A percentile compares a stretch with the other conserved stretches of the same genome.
Evolutionary conservation across 2,329 filamentous ascomycete genomes (phyloP).

Genomic region (Colletotrichum tropicale): DNA sequence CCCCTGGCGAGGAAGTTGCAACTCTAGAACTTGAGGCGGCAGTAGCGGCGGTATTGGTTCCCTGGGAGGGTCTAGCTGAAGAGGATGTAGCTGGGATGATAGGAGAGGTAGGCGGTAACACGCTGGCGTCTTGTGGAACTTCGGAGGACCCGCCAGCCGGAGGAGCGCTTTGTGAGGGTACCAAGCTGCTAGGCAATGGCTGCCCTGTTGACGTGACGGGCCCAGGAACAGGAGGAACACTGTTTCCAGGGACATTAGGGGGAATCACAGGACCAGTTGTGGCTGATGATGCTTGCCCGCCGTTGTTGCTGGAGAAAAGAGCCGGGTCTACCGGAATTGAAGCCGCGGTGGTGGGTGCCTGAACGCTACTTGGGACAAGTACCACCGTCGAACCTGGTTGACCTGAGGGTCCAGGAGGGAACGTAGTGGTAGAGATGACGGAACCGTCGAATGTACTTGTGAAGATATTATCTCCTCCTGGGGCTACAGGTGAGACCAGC

Average conservation of each 20-base stretch:
- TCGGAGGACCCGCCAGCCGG: background rate
- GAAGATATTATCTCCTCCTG: background rate
- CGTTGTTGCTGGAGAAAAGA: background rate
- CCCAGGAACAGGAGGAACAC: background rate
- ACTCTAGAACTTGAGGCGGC: background rate
- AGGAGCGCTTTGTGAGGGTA: background rate
- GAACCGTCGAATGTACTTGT: background rate
- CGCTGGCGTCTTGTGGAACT: background rate
- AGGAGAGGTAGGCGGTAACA: background rate
- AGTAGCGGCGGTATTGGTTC: background rate
- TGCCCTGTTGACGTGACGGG: background rate
- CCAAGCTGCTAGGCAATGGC: background rate
- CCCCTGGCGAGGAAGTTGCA: background rate
- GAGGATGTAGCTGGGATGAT: background rate
- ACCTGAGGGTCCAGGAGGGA: background rate
- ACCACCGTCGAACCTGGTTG: background rate
- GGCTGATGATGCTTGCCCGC: background rate
- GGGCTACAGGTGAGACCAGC: background rate
- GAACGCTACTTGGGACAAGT: background rate
- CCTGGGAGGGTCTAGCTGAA: background rate
- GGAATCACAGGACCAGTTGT: background rate
- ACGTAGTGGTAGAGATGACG: background rate
- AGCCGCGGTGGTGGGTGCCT: background rate
- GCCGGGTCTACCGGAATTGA: background rate
- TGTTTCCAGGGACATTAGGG: background rate